Evolutionary conservation across 805 yeast species (phyloP).

Genomic region (Ogataea kodamae): DNA sequence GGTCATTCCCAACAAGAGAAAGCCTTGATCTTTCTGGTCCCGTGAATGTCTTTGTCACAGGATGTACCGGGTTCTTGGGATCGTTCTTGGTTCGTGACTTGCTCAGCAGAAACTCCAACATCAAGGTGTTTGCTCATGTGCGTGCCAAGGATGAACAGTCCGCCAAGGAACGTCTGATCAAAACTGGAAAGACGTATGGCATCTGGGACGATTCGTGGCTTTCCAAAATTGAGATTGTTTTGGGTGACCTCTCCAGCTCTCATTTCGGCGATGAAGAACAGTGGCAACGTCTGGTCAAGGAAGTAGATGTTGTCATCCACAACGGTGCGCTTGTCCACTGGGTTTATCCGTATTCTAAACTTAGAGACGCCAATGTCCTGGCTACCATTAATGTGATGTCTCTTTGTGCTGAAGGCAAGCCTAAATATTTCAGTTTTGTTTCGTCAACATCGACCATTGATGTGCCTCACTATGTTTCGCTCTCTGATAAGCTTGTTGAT

Average conservation of each 20-base stretch:
- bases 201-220: conserved; percentile 65
- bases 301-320: conserved; percentile 81
- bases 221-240: conserved; percentile 59
- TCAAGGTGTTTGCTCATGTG: conserved; percentile 82
- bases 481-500: conserved; percentile 66
- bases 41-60: conserved; percentile 74
- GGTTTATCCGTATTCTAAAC: conserved; percentile 91
- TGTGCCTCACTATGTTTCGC: conserved; percentile 69
- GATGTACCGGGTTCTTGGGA: conserved; percentile 95
- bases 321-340: conserved; percentile 98
- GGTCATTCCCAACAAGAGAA: conserved; percentile 44
- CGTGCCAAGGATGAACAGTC: conserved; percentile 69
- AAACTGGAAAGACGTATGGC: conserved; percentile 80
- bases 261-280: conserved; percentile 60
- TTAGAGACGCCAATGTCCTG: conserved; percentile 90
- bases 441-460: conserved; percentile 95
- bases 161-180: conserved; percentile 73
- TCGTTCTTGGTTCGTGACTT: conserved; percentile 81
- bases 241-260: conserved; percentile 76
- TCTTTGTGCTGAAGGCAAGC: conserved; percentile 71
- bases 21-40: conserved; percentile 21
- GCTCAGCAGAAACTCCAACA: conserved; percentile 50
- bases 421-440: conserved; percentile 85
- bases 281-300: conserved; percentile 57
- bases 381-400: conserved; percentile 82